Conservation (phyloP, 2,329 filamentous ascomycete species). For the Arthrobotrys pseudoclavata region DNA sequence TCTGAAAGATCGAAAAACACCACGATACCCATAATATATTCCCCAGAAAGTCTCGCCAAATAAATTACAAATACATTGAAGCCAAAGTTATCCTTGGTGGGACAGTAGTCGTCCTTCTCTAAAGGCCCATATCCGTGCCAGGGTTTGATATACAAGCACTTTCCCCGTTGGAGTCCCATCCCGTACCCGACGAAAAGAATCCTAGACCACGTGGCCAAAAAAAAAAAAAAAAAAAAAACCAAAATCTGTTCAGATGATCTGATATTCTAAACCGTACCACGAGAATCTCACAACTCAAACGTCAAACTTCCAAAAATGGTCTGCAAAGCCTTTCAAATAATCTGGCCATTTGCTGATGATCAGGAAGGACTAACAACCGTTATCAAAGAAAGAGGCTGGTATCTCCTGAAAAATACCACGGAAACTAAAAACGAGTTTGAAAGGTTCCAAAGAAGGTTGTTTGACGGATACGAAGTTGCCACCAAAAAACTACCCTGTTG, state of each 20-base stretch:
- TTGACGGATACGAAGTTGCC: conserved; percentile 5
- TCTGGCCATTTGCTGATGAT: conserved; percentile 1
- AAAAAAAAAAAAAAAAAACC: background rate
- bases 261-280: background rate
- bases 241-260: background rate
- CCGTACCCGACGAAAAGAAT: conserved; percentile 10
- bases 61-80: conserved; percentile 9
- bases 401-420: too few relatives aligned
- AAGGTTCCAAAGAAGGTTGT: conserved; percentile 6
- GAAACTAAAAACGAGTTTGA: background rate
- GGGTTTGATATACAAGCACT: conserved; percentile 60
- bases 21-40: conserved; percentile 12
- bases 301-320: conserved; percentile 24
- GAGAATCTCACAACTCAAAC: background rate
- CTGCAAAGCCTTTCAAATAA: conserved; percentile 12
- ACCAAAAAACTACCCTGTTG: background rate
- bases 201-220: conserved; percentile 17
- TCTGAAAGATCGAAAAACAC: background rate
- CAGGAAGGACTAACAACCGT: background rate
- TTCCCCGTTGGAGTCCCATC: conserved; percentile 22
- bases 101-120: conserved; percentile 44
- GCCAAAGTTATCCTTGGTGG: background rate
- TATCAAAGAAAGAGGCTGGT: background rate
- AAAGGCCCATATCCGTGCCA: conserved; percentile 64
- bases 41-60: background rate